Percentiles rank a stretch among this genome's conserved stretches.
phyloP scores from a whole-genome alignment of 179 eudicot genomes.

The Amaranthus tricolor region DNA sequence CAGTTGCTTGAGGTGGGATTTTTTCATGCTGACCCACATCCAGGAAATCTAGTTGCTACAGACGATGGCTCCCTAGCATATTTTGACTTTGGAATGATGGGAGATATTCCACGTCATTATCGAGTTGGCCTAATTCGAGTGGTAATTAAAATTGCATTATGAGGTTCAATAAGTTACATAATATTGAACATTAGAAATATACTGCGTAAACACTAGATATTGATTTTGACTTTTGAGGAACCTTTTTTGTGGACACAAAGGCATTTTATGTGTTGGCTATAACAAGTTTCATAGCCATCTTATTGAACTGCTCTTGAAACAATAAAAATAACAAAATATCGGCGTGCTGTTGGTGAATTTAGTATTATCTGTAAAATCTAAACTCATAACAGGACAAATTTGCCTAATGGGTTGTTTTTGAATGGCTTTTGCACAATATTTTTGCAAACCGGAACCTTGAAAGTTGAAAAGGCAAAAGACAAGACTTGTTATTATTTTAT shows the following conservation, averaged over 20 bases:
- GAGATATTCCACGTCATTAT: constrained; percentile 92
- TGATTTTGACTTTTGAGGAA: background rate
- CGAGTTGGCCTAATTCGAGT: constrained; percentile 94
- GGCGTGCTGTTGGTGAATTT: background rate
- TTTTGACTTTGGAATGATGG: constrained; percentile 99
- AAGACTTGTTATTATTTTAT: too few species aligned
- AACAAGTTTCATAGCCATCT: background rate
- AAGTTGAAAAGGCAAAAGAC: too few species aligned
- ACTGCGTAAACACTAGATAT: background rate
- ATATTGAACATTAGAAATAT: background rate
- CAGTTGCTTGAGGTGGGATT: constrained; percentile 97
- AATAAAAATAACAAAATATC: background rate
- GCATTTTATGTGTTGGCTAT: background rate
- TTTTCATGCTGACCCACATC: constrained; percentile 99
- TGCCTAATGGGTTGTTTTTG: background rate
- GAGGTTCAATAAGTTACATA: background rate
- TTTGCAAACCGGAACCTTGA: too few species aligned
- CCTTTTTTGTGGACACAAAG: background rate
- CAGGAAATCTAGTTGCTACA: constrained; percentile 98
- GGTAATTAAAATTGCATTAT: constrained; percentile 37
- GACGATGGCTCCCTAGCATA: constrained; percentile 82
- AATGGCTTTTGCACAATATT: background rate
- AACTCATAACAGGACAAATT: background rate
- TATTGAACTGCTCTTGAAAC: background rate
- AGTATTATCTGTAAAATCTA: too few species aligned